These are phyloP conservation scores for Colletotrichum scovillei DNA, from an alignment of 2,329 filamentous ascomycete genomes.

Conservation along the genomic window DNA sequence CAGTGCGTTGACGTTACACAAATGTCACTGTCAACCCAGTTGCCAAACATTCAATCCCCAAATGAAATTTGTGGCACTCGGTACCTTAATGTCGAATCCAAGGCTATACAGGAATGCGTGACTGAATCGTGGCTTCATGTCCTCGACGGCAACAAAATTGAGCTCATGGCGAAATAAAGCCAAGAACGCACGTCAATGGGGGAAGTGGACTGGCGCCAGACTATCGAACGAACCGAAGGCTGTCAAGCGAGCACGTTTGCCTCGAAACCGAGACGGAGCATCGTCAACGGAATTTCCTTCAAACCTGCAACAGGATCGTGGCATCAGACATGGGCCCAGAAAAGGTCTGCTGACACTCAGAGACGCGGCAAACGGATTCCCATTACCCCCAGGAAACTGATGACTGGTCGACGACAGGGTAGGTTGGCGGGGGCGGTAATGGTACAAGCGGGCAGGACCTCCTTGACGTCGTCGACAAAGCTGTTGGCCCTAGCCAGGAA, in stretches of 20 bases:
- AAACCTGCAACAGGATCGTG: slow-evolving; percentile 15
- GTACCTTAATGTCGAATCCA: not conserved
- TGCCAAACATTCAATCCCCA: not conserved
- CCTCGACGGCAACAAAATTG: too few species aligned
- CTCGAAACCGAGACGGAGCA: not conserved
- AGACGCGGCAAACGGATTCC: slow-evolving; percentile 26
- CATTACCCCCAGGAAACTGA: slow-evolving; percentile 35
- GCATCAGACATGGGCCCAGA: slow-evolving; percentile 12
- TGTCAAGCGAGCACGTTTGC: slow-evolving; percentile 21
- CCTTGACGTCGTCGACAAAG: slow-evolving; percentile 29
- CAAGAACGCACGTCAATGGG: slow-evolving; percentile 3
- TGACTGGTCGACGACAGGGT: slow-evolving; percentile 24
- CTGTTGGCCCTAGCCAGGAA: slow-evolving; percentile 9
- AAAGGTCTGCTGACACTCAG: slow-evolving; percentile 29
- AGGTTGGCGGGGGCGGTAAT: not conserved
- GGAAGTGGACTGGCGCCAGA: not conserved
- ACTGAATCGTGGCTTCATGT: not conserved
- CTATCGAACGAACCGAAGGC: not conserved
- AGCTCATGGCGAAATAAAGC: slow-evolving; percentile 11
- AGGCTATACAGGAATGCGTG: not conserved
- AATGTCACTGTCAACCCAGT: not conserved
- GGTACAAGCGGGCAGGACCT: not conserved
- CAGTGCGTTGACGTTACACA: not conserved
- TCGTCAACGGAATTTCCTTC: not conserved
- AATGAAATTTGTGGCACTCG: not conserved